phyloP scores from a whole-genome alignment of 257 asterid genomes.

The Cynanchum wilfordii region DNA sequence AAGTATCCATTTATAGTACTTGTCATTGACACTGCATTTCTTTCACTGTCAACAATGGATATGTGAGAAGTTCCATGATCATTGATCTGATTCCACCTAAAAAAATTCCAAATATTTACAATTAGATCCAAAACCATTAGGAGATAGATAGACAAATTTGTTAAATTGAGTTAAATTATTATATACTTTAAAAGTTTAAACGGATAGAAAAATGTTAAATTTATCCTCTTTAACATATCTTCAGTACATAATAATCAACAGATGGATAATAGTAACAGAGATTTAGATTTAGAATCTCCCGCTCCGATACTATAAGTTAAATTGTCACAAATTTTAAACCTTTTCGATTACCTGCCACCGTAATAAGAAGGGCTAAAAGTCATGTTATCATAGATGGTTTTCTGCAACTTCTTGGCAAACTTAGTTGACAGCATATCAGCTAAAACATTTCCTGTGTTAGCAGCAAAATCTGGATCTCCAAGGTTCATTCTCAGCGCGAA shows the following conservation, averaged over 20 bases:
- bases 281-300: no score
- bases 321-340: no score
- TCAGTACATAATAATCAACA: no score
- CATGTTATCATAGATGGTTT: conserved; percentile 38
- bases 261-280: no score
- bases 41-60: conserved; percentile 52
- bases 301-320: no score
- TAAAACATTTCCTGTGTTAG: conserved; percentile 21
- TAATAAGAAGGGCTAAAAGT: conserved; percentile 55
- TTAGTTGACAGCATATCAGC: conserved; percentile 46
- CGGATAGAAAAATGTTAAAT: no score
- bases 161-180: no score
- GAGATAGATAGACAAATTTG: not conserved
- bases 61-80: conserved; percentile 78
- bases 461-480: conserved; percentile 59
- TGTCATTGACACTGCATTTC: conserved; percentile 71
- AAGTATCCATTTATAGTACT: conserved; percentile 45
- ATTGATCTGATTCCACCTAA: conserved; percentile 55
- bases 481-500: conserved; percentile 56
- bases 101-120: not conserved
- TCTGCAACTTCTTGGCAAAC: conserved; percentile 41
- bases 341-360: conserved; percentile 44
- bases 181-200: no score
- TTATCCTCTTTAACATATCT: no score
- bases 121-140: not conserved